A percentile compares a stretch with the other conserved stretches of the same genome.
Evolutionary conservation across 352 stramenopile species (phyloP).

Genomic region (Phytophthora aleatoria): DNA sequence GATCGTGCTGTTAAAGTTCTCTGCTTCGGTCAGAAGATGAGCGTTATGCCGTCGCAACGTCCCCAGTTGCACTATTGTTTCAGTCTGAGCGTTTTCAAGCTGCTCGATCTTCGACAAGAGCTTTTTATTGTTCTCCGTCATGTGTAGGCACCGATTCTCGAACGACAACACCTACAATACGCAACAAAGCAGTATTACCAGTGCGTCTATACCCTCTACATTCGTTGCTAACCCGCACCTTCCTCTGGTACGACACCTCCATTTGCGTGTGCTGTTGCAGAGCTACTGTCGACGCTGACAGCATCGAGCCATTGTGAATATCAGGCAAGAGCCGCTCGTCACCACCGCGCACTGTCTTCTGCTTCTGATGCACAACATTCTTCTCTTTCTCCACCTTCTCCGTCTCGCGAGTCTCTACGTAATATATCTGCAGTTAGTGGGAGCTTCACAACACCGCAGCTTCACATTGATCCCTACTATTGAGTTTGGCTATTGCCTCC

Average conservation of each 20-base stretch:
- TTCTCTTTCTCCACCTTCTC: slow-evolving; percentile 63
- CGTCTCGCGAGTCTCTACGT: slow-evolving; percentile 45
- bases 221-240: slow-evolving; percentile 32
- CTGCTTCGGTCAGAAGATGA: slow-evolving; percentile 38
- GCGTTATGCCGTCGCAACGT: slow-evolving; percentile 49
- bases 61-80: slow-evolving; percentile 42
- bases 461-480: slow-evolving; percentile 27
- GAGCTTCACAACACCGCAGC: background rate
- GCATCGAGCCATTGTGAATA: slow-evolving; percentile 36
- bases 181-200: background rate
- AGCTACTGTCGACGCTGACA: slow-evolving; percentile 34
- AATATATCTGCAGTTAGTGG: slow-evolving; percentile 4
- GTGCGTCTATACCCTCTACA: background rate
- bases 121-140: slow-evolving; percentile 76
- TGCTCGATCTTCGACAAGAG: slow-evolving; percentile 68
- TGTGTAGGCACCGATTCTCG: slow-evolving; percentile 62
- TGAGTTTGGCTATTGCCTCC: slow-evolving; percentile 35
- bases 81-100: slow-evolving; percentile 54
- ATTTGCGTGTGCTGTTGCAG: slow-evolving; percentile 75
- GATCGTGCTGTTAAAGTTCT: slow-evolving; percentile 57
- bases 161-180: slow-evolving; percentile 53
- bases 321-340: slow-evolving; percentile 41
- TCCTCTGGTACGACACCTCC: slow-evolving; percentile 67
- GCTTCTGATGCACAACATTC: slow-evolving; percentile 27
- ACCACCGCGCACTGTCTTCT: slow-evolving; percentile 30